phyloP scores from a whole-genome alignment of 2,329 filamentous ascomycete species.

The Fusarium fracticaudum region DNA sequence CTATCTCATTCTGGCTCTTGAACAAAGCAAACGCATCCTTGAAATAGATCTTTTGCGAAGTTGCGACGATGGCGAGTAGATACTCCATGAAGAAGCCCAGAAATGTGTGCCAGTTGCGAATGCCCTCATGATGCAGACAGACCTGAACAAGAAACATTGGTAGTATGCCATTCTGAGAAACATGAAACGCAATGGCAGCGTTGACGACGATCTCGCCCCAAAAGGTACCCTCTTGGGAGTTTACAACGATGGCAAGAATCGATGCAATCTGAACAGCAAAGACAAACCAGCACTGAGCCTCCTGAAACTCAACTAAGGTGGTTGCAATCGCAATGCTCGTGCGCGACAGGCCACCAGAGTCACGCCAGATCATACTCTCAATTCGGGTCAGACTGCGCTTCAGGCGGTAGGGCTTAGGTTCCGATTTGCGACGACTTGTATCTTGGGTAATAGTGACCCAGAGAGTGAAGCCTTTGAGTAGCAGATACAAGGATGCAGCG shows the following conservation, averaged over 20 bases:
- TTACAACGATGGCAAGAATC: slow-evolving; percentile 53
- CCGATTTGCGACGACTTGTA: slow-evolving; percentile 25
- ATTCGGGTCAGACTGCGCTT: slow-evolving; percentile 48
- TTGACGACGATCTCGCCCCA: slow-evolving; percentile 54
- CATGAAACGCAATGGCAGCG: slow-evolving; percentile 50
- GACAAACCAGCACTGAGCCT: slow-evolving; percentile 53
- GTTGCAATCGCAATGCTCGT: slow-evolving; percentile 53
- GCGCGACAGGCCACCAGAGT: slow-evolving; percentile 49
- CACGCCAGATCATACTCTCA: slow-evolving; percentile 50
- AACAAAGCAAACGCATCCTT: slow-evolving; percentile 49
- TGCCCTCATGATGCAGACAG: slow-evolving; percentile 52
- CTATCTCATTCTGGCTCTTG: slow-evolving; percentile 45
- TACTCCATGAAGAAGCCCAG: slow-evolving; percentile 53
- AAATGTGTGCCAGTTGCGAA: slow-evolving; percentile 54
- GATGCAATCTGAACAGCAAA: slow-evolving; percentile 53
- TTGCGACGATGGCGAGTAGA: slow-evolving; percentile 50
- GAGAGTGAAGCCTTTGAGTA: slow-evolving; percentile 49
- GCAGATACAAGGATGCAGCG: slow-evolving; percentile 46
- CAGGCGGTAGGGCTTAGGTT: slow-evolving; percentile 36
- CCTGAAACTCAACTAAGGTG: slow-evolving; percentile 53
- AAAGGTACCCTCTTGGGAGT: slow-evolving; percentile 52
- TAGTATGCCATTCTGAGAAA: slow-evolving; percentile 50
- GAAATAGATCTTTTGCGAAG: slow-evolving; percentile 50
- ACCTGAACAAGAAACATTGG: slow-evolving; percentile 52
- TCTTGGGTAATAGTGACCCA: slow-evolving; percentile 48